Evolutionary conservation across 225 moss, liverwort and hornwort genomes (phyloP).

Genomic region (Asterella californica): DNA sequence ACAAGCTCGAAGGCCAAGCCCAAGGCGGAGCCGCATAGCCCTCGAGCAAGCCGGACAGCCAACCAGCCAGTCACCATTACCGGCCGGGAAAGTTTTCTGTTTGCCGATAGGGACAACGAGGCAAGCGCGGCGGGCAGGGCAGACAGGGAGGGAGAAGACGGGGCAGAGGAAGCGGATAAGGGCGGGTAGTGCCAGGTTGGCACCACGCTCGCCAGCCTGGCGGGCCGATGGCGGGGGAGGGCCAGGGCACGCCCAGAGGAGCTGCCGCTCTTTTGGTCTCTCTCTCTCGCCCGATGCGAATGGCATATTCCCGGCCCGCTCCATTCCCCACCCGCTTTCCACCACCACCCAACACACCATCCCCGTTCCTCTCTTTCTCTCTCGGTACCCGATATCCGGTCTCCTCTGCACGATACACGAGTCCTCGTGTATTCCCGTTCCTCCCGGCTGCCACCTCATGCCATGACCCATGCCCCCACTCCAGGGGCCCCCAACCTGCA

Average conservation of each 20-base stretch:
- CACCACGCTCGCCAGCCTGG: conserved; percentile 22
- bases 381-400: not conserved
- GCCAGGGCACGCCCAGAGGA: conserved; percentile 2
- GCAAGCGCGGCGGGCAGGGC: conserved; percentile 1
- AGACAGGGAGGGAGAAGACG: conserved; percentile 8
- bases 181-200: conserved; percentile 33
- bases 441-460: not conserved
- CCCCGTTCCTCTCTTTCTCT: no score
- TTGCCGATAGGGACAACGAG: conserved; percentile 2
- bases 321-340: not conserved
- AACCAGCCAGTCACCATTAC: not conserved
- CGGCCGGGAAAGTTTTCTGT: not conserved
- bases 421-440: not conserved
- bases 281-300: not conserved
- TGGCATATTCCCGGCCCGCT: no score
- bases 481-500: not conserved
- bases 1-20: conserved; percentile 1
- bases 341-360: no score
- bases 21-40: not conserved
- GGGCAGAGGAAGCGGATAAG: conserved; percentile 21
- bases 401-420: not conserved
- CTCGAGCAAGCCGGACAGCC: not conserved
- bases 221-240: not conserved
- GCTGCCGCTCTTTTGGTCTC: conserved; percentile 20
- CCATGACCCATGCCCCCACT: not conserved